Evolutionary conservation across 345 rosid species (phyloP).

Genomic region (Physaria fendleri): DNA sequence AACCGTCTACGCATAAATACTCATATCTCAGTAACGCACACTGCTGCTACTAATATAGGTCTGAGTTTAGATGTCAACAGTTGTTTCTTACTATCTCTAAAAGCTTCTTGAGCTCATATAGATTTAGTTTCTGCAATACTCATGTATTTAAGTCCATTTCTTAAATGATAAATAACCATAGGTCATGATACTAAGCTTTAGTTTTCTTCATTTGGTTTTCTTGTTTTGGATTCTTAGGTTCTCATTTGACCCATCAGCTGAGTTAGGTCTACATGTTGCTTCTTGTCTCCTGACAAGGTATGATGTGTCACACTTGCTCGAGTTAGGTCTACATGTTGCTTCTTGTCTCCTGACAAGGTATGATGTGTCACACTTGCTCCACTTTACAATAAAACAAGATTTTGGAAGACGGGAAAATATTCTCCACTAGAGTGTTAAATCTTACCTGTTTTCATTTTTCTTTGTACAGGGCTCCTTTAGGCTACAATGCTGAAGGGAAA

Average conservation of each 20-base stretch:
- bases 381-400: neutral
- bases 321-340: conserved; percentile 85
- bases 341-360: conserved; percentile 90
- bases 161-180: neutral
- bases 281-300: conserved; percentile 90
- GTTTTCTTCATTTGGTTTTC: conserved; percentile 5
- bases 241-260: conserved; percentile 72
- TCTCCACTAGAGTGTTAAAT: neutral
- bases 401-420: neutral
- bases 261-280: conserved; percentile 83
- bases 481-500: conserved; percentile 74
- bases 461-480: conserved; percentile 74
- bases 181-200: neutral
- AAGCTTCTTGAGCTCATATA: neutral
- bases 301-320: neutral
- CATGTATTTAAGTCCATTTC: neutral
- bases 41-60: too few species aligned
- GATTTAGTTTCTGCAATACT: neutral
- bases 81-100: neutral
- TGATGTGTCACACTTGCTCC: neutral
- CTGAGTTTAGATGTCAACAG: neutral
- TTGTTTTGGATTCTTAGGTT: conserved; percentile 49
- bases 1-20: neutral
- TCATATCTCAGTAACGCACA: too few species aligned
- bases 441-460: neutral